phyloP scores from a whole-genome alignment of 495 filamentous ascomycete species.

The Poronia punctata region DNA sequence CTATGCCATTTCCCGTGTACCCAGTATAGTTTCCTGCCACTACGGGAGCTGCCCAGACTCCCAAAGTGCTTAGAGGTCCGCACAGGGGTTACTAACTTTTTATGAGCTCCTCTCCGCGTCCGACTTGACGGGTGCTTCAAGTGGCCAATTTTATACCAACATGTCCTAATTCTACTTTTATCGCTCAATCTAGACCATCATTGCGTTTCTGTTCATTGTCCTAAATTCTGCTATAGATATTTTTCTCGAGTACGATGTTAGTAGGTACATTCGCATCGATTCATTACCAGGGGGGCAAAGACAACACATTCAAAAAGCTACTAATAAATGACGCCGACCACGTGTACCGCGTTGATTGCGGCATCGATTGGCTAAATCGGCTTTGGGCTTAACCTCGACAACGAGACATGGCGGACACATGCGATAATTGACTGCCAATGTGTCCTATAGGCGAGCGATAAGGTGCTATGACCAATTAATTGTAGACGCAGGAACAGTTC shows the following conservation, averaged over 20 bases:
- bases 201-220: too few relatives aligned
- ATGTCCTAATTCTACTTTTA: too few relatives aligned
- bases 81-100: too few relatives aligned
- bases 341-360: slow-evolving; percentile 12
- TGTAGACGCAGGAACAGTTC: slow-evolving; percentile 8
- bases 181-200: too few relatives aligned
- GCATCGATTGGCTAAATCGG: slow-evolving; percentile 2
- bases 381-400: neutral
- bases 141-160: too few relatives aligned
- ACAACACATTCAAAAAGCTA: slow-evolving; percentile 8
- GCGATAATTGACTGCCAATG: neutral
- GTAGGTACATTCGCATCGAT: too few relatives aligned
- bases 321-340: slow-evolving; percentile 1
- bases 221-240: too few relatives aligned
- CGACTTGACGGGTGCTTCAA: too few relatives aligned
- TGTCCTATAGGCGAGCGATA: neutral
- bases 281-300: too few relatives aligned
- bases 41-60: neutral
- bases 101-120: too few relatives aligned
- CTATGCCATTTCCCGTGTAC: neutral
- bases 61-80: neutral
- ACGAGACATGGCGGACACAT: slow-evolving; percentile 1
- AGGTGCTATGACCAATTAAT: neutral
- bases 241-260: too few relatives aligned
- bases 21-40: neutral